A percentile compares a stretch with the other conserved stretches of the same genome.
phyloP scores from a whole-genome alignment of 768 basidiomycete species.

The Rhizopogon sp. region DNA sequence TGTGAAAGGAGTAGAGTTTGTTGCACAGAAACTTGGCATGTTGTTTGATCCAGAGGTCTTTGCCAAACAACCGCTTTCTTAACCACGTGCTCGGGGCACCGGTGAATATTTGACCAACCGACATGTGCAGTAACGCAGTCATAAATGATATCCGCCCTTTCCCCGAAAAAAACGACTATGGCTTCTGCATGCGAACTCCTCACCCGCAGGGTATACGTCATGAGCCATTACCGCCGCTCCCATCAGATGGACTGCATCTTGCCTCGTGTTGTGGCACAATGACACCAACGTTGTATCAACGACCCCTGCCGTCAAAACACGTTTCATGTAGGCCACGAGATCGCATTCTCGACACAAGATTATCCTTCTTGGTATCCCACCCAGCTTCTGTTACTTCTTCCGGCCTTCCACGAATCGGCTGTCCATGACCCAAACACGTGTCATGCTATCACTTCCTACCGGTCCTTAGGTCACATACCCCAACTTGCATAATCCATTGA shows the following conservation, averaged over 20 bases:
- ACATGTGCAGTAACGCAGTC: too few relatives aligned
- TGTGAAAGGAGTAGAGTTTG: too few relatives aligned
- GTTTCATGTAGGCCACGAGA: neutral
- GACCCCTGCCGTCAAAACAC: neutral
- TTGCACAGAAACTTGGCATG: too few relatives aligned
- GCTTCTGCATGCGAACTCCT: neutral
- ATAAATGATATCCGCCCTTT: too few relatives aligned
- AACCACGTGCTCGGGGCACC: too few relatives aligned
- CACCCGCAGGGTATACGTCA: neutral
- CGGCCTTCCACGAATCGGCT: constrained; percentile 11
- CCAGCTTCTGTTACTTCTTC: neutral
- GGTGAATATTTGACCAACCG: too few relatives aligned
- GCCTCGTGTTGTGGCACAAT: neutral
- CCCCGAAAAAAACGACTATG: too few relatives aligned
- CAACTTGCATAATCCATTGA: constrained; percentile 7
- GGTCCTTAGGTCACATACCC: constrained; percentile 8
- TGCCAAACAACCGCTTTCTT: constrained; percentile 12
- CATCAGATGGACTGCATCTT: neutral
- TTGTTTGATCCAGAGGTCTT: constrained; percentile 10
- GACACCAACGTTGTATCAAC: neutral
- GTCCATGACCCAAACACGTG: constrained; percentile 24
- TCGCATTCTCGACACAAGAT: neutral
- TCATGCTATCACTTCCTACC: constrained; percentile 9
- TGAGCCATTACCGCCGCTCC: too few relatives aligned
- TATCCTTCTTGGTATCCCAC: neutral